Percentiles rank a stretch among this genome's conserved stretches.
phyloP scores from a whole-genome alignment of 2,329 filamentous ascomycete genomes.

The Tolypocladium nubicola region DNA sequence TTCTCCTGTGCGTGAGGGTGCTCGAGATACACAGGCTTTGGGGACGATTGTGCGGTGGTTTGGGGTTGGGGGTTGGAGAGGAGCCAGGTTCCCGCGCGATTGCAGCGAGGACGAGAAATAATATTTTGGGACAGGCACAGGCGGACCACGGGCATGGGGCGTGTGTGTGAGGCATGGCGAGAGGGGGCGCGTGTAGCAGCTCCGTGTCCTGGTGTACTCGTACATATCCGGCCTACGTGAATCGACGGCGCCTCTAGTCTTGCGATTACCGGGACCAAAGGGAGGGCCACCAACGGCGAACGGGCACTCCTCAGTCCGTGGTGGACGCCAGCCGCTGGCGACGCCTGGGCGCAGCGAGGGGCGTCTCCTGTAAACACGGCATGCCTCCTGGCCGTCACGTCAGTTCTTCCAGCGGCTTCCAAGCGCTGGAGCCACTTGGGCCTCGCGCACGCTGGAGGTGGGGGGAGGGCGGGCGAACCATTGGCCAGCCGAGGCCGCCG shows the following conservation, averaged over 20 bases:
- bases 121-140: slow-evolving; percentile 23
- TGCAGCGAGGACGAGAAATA: slow-evolving; percentile 25
- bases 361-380: background rate
- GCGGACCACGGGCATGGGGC: slow-evolving; percentile 4
- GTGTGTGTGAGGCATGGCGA: slow-evolving; percentile 8
- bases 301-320: background rate
- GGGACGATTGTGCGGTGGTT: background rate
- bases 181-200: slow-evolving; percentile 16
- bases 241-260: slow-evolving; percentile 15
- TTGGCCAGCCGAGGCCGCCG: slow-evolving; percentile 7
- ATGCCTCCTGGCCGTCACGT: background rate
- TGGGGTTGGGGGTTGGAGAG: slow-evolving; percentile 4
- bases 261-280: slow-evolving; percentile 20
- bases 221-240: slow-evolving; percentile 12
- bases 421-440: slow-evolving; percentile 2
- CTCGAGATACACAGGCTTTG: background rate
- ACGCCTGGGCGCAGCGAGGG: background rate
- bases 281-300: background rate
- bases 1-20: slow-evolving; percentile 7
- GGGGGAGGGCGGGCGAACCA: slow-evolving; percentile 2
- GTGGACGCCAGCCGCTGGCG: background rate
- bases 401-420: slow-evolving; percentile 10
- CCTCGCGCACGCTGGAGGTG: slow-evolving; percentile 2
- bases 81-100: slow-evolving; percentile 5
- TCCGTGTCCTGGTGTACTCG: slow-evolving; percentile 8